Evolutionary conservation across 2,329 filamentous ascomycete genomes (phyloP).

Genomic region (Cadophora sp.): DNA sequence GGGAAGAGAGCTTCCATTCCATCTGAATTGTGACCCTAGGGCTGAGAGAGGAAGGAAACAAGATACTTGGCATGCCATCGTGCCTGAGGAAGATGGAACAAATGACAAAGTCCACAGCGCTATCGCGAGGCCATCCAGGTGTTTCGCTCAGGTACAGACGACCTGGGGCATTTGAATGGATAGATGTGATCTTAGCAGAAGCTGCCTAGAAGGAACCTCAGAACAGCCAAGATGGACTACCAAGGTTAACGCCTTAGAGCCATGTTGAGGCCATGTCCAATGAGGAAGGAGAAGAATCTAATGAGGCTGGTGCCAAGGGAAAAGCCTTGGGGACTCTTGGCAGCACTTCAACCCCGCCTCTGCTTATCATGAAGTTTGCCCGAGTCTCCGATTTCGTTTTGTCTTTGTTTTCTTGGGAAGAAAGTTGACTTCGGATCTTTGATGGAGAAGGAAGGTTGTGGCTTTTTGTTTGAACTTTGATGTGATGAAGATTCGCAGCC

Average conservation of each 20-base stretch:
- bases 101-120: background rate
- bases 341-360: conserved; percentile 9
- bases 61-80: conserved; percentile 18
- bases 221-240: conserved; percentile 5
- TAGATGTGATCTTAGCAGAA: conserved; percentile 1
- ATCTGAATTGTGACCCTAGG: conserved; percentile 8
- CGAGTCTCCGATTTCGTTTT: background rate
- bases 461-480: too few species aligned
- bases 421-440: too few species aligned
- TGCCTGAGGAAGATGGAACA: conserved; percentile 11
- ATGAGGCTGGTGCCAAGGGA: background rate
- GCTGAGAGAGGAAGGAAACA: conserved; percentile 18
- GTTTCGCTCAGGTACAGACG: conserved; percentile 12
- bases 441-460: too few species aligned
- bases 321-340: conserved; percentile 10
- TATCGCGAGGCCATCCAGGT: background rate
- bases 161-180: background rate
- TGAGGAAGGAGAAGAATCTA: conserved; percentile 5
- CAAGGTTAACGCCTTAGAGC: conserved; percentile 2
- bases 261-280: background rate
- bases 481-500: too few species aligned
- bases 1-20: background rate
- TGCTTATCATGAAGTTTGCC: conserved; percentile 15
- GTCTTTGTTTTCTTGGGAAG: too few species aligned
- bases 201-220: background rate